These are phyloP conservation scores for Hypoxylon sp. DNA, from an alignment of 2,329 filamentous ascomycete genomes.

Conservation along the genomic window DNA sequence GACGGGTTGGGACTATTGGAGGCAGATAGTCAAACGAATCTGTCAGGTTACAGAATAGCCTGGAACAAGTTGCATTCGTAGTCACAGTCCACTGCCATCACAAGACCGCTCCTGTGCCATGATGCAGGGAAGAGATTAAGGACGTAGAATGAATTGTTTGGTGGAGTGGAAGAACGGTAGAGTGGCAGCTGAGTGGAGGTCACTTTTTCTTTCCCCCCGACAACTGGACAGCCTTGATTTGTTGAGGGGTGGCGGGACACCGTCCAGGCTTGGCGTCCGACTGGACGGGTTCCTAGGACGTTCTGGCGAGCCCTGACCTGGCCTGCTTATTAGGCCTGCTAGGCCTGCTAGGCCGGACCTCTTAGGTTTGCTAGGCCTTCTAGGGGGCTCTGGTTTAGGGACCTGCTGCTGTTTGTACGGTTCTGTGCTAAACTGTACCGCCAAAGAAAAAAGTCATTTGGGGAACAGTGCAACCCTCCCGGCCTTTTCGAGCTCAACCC, in stretches of 20 bases:
- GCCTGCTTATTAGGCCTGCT: not conserved
- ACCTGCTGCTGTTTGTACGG: not conserved
- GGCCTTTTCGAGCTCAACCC: not conserved
- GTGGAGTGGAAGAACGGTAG: too few species aligned
- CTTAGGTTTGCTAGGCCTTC: not conserved
- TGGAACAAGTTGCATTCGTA: conserved; percentile 3
- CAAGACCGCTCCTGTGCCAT: conserved; percentile 26
- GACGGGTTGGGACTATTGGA: not conserved
- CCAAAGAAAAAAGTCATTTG: conserved; percentile 7
- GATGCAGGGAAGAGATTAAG: conserved; percentile 8
- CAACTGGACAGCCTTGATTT: conserved; percentile 29
- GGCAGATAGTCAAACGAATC: not conserved
- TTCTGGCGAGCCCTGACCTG: too few species aligned
- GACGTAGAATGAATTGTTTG: conserved; percentile 15
- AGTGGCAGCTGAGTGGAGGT: conserved; percentile 3
- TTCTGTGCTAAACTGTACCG: not conserved
- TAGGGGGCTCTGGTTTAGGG: not conserved
- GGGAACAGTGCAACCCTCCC: not conserved
- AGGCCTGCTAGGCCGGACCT: not conserved
- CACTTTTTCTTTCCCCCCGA: conserved; percentile 27
- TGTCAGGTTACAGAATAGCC: conserved; percentile 5
- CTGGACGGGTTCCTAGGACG: conserved; percentile 9
- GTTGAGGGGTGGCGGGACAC: conserved; percentile 25
- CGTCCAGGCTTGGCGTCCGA: conserved; percentile 13
- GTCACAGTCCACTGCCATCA: conserved; percentile 19